phyloP scores from a whole-genome alignment of 163 green algal genomes.

The Scenedesmus sp. region DNA sequence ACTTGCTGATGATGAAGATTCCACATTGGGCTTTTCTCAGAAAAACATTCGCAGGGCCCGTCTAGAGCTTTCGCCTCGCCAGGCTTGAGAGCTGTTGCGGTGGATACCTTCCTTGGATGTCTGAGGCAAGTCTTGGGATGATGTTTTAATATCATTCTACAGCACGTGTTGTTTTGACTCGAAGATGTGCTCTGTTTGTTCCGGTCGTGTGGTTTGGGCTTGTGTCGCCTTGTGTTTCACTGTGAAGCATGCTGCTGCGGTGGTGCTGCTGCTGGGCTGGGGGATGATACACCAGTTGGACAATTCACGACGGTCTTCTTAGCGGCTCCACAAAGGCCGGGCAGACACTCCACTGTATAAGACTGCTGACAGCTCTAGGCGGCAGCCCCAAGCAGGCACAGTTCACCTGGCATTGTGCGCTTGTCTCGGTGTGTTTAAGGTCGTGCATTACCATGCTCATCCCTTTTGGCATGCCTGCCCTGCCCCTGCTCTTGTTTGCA shows the following conservation, averaged over 20 bases:
- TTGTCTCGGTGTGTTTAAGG: too few relatives aligned
- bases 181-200: neutral
- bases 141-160: neutral
- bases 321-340: conserved; percentile 27
- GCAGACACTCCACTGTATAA: conserved; percentile 48
- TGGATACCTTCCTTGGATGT: conserved; percentile 80
- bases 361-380: conserved; percentile 23
- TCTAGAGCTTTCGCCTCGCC: conserved; percentile 79
- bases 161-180: neutral
- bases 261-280: conserved; percentile 21
- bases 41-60: conserved; percentile 80
- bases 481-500: neutral
- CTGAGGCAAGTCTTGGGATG: conserved; percentile 58
- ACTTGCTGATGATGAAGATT: conserved; percentile 30
- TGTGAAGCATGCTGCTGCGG: neutral
- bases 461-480: neutral
- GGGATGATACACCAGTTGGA: conserved; percentile 54
- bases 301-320: conserved; percentile 62
- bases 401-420: neutral
- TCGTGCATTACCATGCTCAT: too few relatives aligned
- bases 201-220: neutral
- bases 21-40: conserved; percentile 21
- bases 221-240: too few relatives aligned
- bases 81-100: conserved; percentile 79
- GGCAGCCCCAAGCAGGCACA: conserved; percentile 7